Evolutionary conservation across 1,284 basidiomycete genomes (phyloP).

Genomic region (Leccinum variabile): DNA sequence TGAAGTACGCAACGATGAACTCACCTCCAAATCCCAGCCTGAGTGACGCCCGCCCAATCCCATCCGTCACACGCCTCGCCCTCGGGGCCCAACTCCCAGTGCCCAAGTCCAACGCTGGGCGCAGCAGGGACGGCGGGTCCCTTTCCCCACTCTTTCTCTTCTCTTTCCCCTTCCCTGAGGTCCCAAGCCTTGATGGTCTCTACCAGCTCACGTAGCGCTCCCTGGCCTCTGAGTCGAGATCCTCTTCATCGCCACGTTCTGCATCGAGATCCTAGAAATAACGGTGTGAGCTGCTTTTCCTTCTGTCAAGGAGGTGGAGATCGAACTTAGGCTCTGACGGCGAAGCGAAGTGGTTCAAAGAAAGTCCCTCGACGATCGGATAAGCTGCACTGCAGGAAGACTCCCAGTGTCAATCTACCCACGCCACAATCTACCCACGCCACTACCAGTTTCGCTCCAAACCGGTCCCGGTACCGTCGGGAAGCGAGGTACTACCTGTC

Average conservation of each 20-base stretch:
- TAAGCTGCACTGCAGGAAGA: too few species aligned
- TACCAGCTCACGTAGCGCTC: slow-evolving; percentile 75
- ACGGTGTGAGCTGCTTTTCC: slow-evolving; percentile 76
- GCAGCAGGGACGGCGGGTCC: not conserved
- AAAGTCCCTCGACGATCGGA: not conserved
- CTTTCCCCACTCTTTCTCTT: slow-evolving; percentile 8
- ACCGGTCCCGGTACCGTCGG: too few species aligned
- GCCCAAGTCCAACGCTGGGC: slow-evolving; percentile 1
- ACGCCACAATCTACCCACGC: too few species aligned
- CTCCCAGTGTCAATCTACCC: too few species aligned
- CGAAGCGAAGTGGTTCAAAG: slow-evolving; percentile 41
- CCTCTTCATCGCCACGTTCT: slow-evolving; percentile 59
- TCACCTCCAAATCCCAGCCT: slow-evolving; percentile 51
- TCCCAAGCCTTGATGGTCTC: slow-evolving; percentile 82
- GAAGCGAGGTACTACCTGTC: too few species aligned
- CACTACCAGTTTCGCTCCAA: too few species aligned
- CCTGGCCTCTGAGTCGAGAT: slow-evolving; percentile 63
- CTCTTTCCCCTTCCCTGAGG: slow-evolving; percentile 28
- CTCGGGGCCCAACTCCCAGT: slow-evolving; percentile 20
- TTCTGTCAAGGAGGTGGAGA: slow-evolving; percentile 87
- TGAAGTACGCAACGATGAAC: slow-evolving; percentile 9
- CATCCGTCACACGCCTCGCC: slow-evolving; percentile 41
- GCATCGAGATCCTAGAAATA: slow-evolving; percentile 71
- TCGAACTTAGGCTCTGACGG: slow-evolving; percentile 69
- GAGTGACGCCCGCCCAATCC: slow-evolving; percentile 58